Evolutionary conservation across 2,329 filamentous ascomycete species (phyloP).

Genomic region (Coccinonectria pachysandricola): DNA sequence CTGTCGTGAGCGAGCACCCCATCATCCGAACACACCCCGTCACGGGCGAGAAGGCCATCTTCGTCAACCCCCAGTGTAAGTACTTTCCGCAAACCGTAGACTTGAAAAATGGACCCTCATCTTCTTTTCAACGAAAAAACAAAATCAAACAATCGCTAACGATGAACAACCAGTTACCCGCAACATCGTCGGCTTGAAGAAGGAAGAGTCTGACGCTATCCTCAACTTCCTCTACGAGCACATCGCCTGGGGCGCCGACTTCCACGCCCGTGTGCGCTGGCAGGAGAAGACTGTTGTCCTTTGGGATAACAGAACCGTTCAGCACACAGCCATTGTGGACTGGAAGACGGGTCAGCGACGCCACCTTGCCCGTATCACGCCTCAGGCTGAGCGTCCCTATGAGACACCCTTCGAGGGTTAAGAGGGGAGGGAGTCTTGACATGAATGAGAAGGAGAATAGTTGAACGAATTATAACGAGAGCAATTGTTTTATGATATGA

Average conservation of each 20-base stretch:
- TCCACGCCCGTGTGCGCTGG: constrained; percentile 68
- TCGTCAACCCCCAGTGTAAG: constrained; percentile 73
- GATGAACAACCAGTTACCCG: constrained; percentile 71
- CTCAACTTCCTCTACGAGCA: constrained; percentile 59
- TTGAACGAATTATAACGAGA: too few species aligned
- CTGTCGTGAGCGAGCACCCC: constrained; percentile 64
- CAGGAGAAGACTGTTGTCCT: constrained; percentile 70
- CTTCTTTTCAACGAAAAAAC: too few species aligned
- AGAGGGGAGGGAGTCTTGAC: not conserved
- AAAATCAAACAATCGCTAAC: too few species aligned
- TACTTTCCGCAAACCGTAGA: too few species aligned
- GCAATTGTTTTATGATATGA: too few species aligned
- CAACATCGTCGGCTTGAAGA: constrained; percentile 71
- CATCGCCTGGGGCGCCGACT: constrained; percentile 47
- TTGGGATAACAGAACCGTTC: constrained; percentile 76
- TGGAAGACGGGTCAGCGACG: constrained; percentile 71
- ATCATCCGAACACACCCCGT: constrained; percentile 71
- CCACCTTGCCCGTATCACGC: constrained; percentile 73
- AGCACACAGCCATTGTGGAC: constrained; percentile 70
- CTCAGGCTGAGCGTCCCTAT: constrained; percentile 67
- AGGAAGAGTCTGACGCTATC: constrained; percentile 71
- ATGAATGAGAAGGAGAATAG: constrained; percentile 2
- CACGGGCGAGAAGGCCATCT: constrained; percentile 77
- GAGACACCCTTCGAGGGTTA: constrained; percentile 47
- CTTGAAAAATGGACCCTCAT: too few species aligned